Evolutionary conservation across 1,139 yeast genomes (phyloP).

Genomic region (Blastobotrys apis): DNA sequence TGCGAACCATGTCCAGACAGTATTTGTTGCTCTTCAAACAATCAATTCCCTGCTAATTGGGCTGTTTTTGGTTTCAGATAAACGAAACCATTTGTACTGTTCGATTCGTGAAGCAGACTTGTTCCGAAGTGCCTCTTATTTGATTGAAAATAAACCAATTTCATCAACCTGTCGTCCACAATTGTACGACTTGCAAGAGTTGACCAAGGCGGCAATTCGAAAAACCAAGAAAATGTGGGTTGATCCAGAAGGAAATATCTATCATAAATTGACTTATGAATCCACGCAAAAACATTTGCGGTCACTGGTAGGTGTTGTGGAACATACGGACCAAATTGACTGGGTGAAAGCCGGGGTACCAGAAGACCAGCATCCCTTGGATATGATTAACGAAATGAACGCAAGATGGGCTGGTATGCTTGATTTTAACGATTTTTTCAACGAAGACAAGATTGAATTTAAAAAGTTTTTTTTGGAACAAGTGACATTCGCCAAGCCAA

Average conservation of each 20-base stretch:
- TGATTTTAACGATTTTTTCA: constrained; percentile 31
- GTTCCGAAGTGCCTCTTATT: constrained; percentile 24
- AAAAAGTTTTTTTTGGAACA: constrained; percentile 31
- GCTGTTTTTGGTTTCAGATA: constrained; percentile 23
- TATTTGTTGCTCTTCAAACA: constrained; percentile 26
- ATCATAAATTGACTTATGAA: constrained; percentile 22
- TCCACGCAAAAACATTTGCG: constrained; percentile 24
- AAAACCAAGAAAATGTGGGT: constrained; percentile 22
- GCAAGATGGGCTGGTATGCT: constrained; percentile 32
- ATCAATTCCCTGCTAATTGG: constrained; percentile 26
- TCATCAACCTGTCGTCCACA: constrained; percentile 29
- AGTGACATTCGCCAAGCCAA: constrained; percentile 26
- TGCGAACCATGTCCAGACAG: constrained; percentile 24
- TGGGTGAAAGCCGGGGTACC: constrained; percentile 31
- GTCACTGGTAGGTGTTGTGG: constrained; percentile 25
- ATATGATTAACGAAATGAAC: constrained; percentile 23
- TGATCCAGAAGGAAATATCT: constrained; percentile 19
- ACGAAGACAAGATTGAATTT: constrained; percentile 26
- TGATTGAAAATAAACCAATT: constrained; percentile 27
- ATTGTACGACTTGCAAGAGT: constrained; percentile 29
- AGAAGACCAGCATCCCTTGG: constrained; percentile 21
- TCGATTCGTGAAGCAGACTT: constrained; percentile 29
- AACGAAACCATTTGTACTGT: constrained; percentile 22
- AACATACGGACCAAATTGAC: constrained; percentile 23
- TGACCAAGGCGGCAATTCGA: constrained; percentile 27